Evolutionary conservation across 176 grass and related monocot species (phyloP), one percentile per base, ranked within the genome.

Genomic region (Coix lacrymajobi): DNA sequence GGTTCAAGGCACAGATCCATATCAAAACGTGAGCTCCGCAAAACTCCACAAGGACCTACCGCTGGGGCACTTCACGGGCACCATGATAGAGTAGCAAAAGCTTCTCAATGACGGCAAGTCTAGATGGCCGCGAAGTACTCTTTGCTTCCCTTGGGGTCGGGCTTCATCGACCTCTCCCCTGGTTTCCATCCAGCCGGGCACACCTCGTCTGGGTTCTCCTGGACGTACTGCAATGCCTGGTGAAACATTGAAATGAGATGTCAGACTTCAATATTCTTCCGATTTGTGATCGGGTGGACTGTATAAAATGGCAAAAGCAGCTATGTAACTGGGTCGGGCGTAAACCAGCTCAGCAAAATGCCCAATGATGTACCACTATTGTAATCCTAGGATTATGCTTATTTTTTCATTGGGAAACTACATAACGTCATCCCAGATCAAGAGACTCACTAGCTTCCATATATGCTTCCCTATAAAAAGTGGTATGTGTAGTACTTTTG

Each of bases 151-250:
- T 92, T 96, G 24, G 90, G 88, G 73, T 96, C 90, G 11, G 88
- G 88, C 87, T 96, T 96, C 93, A 96, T 96, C 0, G 93, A 91
- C 63, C 86, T 94, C 9, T 92, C 92, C 66, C 90, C 88, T n/a
- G 88, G 88, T 43, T 97, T 97, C 92, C 92, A 92, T 75, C 92
- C 92, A 17, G 92, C 92, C 32, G 90, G 92, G 79, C 92, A 97
- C 28, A 98, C 95, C 84, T 98, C 95, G 32, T 97, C 95, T 0
- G 92, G 95, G 88, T 97, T 97, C 45, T 97, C 90, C 77, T 97
- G 92, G 57, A 97, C 92, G 70, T 92, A 94, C 31, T 92, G 88
- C 78, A 97, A 76, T 22, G 93, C 93, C 93, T 96, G 79, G n/a
- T 91, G 79, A 33, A 68, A 84, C n/a, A 66, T 81, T 34, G 62